Percentiles rank a stretch among this genome's conserved stretches.
These are phyloP conservation scores for Plasmodium fragile DNA, from an alignment of 169 alveolate species.

Conservation along the genomic window DNA sequence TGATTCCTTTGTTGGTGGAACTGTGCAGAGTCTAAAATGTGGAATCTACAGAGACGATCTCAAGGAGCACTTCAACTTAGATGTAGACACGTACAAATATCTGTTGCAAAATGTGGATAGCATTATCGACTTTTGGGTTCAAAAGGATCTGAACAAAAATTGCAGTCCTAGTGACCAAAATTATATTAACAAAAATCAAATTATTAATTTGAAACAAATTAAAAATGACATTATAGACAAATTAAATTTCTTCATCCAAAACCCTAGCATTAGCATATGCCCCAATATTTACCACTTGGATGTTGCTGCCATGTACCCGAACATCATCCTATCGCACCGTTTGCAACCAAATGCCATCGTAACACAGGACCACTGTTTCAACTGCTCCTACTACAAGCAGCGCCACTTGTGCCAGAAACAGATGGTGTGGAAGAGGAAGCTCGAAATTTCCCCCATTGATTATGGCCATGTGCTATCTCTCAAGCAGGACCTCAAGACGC, in stretches of 20 bases:
- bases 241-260: constrained; percentile 55
- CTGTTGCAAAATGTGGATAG: constrained; percentile 89
- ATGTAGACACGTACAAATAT: constrained; percentile 90
- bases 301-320: constrained; percentile 99
- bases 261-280: constrained; percentile 75
- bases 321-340: constrained; percentile 98
- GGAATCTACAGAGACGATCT: constrained; percentile 98
- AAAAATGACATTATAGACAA: constrained; percentile 28
- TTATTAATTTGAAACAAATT: constrained; percentile 43
- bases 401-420: constrained; percentile 90
- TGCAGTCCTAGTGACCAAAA: constrained; percentile 19
- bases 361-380: constrained; percentile 93
- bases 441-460: constrained; percentile 92
- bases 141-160: constrained; percentile 78
- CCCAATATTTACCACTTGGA: constrained; percentile 98
- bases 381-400: constrained; percentile 95
- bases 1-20: constrained; percentile 96
- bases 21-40: constrained; percentile 96
- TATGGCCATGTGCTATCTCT: constrained; percentile 83
- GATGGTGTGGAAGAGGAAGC: constrained; percentile 96
- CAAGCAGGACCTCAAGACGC: constrained; percentile 79
- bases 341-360: constrained; percentile 99
- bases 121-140: constrained; percentile 87
- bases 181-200: constrained; percentile 48
- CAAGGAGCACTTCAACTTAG: constrained; percentile 93